Evolutionary conservation across 1,139 yeast genomes (phyloP).

Genomic region (Yamadazyma sp.): DNA sequence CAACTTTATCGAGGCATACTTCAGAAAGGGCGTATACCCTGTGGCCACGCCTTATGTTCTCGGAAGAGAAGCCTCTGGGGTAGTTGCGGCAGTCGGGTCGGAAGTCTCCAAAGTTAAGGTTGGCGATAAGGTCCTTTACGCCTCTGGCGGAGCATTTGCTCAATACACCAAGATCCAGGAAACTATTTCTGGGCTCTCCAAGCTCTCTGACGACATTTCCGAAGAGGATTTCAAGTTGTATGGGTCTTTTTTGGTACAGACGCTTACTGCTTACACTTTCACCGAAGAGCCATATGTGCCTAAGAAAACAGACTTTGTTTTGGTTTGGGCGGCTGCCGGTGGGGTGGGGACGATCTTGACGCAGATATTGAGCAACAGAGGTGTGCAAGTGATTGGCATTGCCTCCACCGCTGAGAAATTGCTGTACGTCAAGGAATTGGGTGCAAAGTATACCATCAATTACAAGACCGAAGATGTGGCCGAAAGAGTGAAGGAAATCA

Average conservation of each 20-base stretch:
- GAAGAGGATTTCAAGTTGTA: slow-evolving; percentile 47
- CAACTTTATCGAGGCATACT: slow-evolving; percentile 81
- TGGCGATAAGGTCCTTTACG: slow-evolving; percentile 74
- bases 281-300: slow-evolving; percentile 65
- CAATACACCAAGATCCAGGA: slow-evolving; percentile 61
- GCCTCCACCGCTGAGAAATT: slow-evolving; percentile 75
- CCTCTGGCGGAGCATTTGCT: slow-evolving; percentile 57
- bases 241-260: slow-evolving; percentile 68
- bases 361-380: slow-evolving; percentile 60
- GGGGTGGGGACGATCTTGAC: slow-evolving; percentile 77
- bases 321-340: slow-evolving; percentile 94
- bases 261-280: slow-evolving; percentile 76
- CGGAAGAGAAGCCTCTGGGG: slow-evolving; percentile 88
- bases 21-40: slow-evolving; percentile 76
- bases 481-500: slow-evolving; percentile 60
- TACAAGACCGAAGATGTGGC: slow-evolving; percentile 57
- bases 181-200: slow-evolving; percentile 31
- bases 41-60: slow-evolving; percentile 56
- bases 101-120: slow-evolving; percentile 55
- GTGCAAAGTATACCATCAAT: slow-evolving; percentile 75
- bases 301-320: slow-evolving; percentile 62
- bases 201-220: slow-evolving; percentile 47
- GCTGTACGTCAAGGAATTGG: slow-evolving; percentile 57
- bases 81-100: slow-evolving; percentile 65
- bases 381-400: slow-evolving; percentile 81